A percentile compares a stretch with the other conserved stretches of the same genome.
Conservation (phyloP, 2,329 filamentous ascomycete species). For the Ophiosphaerella herpotricha region DNA sequence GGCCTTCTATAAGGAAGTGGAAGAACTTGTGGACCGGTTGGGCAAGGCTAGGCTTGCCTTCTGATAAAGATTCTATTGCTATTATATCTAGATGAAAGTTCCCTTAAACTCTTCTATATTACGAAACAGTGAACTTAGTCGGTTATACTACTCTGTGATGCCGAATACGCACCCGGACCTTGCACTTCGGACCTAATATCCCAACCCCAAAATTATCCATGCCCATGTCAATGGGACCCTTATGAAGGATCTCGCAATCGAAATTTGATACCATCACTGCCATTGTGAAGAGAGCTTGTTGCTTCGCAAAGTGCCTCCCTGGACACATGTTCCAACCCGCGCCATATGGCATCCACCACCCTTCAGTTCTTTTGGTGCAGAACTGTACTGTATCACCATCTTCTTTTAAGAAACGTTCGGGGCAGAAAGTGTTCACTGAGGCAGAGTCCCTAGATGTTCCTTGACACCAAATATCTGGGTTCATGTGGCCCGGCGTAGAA, state of each 20-base stretch:
- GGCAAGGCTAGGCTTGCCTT: neutral
- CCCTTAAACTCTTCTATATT: too few species aligned
- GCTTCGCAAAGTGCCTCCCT: conserved; percentile 45
- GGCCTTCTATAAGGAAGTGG: neutral
- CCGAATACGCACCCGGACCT: conserved; percentile 7
- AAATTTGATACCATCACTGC: conserved; percentile 34
- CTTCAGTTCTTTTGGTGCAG: conserved; percentile 30
- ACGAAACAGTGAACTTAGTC: too few species aligned
- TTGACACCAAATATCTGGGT: conserved; percentile 39
- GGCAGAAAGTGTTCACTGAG: conserved; percentile 38
- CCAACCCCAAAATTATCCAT: conserved; percentile 11
- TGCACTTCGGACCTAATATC: conserved; percentile 6
- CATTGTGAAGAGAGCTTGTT: conserved; percentile 37
- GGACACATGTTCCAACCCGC: conserved; percentile 42
- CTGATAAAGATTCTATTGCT: too few species aligned
- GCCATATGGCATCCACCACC: conserved; percentile 44
- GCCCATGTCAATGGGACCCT: conserved; percentile 2
- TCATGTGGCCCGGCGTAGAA: conserved; percentile 31
- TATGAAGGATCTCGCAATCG: conserved; percentile 10
- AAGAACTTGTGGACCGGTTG: neutral
- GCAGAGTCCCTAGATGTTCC: conserved; percentile 18
- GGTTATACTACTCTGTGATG: too few species aligned
- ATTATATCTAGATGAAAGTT: too few species aligned
- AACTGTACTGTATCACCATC: conserved; percentile 24
- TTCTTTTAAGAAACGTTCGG: conserved; percentile 39